Conservation (phyloP, 106 monocot genomes). For the Acorus calamus region DNA sequence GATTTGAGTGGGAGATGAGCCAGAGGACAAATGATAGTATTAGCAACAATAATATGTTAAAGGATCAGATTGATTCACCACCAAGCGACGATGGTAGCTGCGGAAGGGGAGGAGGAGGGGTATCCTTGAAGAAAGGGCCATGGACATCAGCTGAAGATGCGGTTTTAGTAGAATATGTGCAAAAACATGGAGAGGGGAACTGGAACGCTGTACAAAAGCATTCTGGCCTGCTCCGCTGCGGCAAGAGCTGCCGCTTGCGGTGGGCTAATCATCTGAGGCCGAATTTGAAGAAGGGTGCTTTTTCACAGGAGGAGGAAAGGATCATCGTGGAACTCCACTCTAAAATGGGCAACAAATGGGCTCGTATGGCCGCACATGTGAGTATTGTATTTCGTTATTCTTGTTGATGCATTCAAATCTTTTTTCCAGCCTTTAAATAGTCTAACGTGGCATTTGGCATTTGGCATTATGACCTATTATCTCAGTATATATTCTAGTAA, state of each 20-base stretch:
- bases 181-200: conserved; percentile 67
- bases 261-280: conserved; percentile 85
- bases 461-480: too few relatives aligned
- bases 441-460: too few relatives aligned
- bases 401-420: too few relatives aligned
- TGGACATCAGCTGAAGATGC: conserved; percentile 76
- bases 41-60: conserved; percentile 6
- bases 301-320: conserved; percentile 46
- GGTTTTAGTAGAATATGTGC: conserved; percentile 54
- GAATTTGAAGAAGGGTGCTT: conserved; percentile 57
- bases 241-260: conserved; percentile 72
- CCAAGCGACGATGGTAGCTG: conserved; percentile 22
- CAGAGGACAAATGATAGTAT: conserved; percentile 6
- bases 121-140: conserved; percentile 61
- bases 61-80: conserved; percentile 20
- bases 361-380: conserved; percentile 61
- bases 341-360: conserved; percentile 72
- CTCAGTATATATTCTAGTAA: too few relatives aligned
- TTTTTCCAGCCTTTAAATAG: too few relatives aligned
- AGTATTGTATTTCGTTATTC: conserved; percentile 1
- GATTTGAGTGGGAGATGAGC: conserved; percentile 10
- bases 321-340: conserved; percentile 47
- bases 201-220: conserved; percentile 75
- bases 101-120: conserved; percentile 17
- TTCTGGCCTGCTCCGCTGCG: conserved; percentile 51